A percentile compares a stretch with the other conserved stretches of the same genome.
Conservation (phyloP, 345 rosid species). For the Melaleuca alternifolia region DNA sequence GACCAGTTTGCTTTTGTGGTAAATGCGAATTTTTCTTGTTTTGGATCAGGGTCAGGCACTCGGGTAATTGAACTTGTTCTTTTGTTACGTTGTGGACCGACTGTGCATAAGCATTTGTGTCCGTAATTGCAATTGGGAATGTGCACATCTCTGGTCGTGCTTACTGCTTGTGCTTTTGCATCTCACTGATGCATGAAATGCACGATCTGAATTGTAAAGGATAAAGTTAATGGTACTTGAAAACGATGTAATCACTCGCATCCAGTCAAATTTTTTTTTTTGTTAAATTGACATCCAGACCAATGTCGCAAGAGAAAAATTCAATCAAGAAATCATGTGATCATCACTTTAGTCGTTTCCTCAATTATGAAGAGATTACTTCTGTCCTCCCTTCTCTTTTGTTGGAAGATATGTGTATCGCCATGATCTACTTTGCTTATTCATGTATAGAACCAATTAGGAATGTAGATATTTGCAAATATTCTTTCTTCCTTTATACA, state of each 20-base stretch:
- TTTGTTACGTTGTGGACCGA: not conserved
- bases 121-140: not conserved
- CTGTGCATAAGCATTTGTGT: not conserved
- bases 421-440: too few species aligned
- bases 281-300: not conserved
- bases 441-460: too few species aligned
- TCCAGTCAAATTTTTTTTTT: not conserved
- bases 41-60: not conserved
- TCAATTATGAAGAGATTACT: not conserved
- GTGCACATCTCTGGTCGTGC: not conserved
- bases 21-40: not conserved
- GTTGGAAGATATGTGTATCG: too few species aligned
- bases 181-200: not conserved
- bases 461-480: too few species aligned
- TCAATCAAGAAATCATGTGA: not conserved
- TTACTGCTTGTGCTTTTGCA: not conserved
- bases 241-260: not conserved
- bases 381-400: not conserved
- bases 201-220: not conserved
- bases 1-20: not conserved
- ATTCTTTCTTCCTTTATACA: too few species aligned
- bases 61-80: not conserved
- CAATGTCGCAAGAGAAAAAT: not conserved
- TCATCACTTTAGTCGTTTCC: not conserved
- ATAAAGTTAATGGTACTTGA: not conserved